Conservation (phyloP, 768 basidiomycete genomes). For the Trametes meyenii region DNA sequence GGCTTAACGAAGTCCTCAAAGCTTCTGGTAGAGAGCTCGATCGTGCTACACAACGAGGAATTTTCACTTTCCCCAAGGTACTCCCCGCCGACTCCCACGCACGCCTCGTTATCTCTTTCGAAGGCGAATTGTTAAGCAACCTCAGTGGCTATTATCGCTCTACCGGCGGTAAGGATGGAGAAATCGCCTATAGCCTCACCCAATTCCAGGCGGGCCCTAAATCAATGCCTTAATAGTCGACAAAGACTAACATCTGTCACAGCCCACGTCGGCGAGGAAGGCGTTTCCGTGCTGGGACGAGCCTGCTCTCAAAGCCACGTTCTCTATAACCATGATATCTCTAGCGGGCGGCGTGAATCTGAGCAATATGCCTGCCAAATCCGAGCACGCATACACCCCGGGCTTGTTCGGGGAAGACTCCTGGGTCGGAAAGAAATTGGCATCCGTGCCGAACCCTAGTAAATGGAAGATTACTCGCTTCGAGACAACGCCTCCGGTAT, state of each 20-base stretch:
- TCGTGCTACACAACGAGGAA: slow-evolving; percentile 63
- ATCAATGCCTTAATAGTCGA: background rate
- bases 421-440: slow-evolving; percentile 39
- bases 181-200: slow-evolving; percentile 77
- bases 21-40: slow-evolving; percentile 57
- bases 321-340: slow-evolving; percentile 78
- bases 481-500: slow-evolving; percentile 73
- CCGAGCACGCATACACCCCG: slow-evolving; percentile 51
- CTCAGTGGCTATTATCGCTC: slow-evolving; percentile 89
- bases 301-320: slow-evolving; percentile 86
- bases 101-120: slow-evolving; percentile 69
- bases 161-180: slow-evolving; percentile 61
- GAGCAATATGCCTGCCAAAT: slow-evolving; percentile 85
- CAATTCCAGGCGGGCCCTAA: slow-evolving; percentile 72
- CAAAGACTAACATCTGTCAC: background rate
- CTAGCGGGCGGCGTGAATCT: slow-evolving; percentile 73
- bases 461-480: slow-evolving; percentile 87
- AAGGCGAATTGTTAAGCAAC: slow-evolving; percentile 61
- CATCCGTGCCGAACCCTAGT: slow-evolving; percentile 32
- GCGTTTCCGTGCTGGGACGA: slow-evolving; percentile 95
- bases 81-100: slow-evolving; percentile 72
- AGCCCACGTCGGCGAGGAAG: slow-evolving; percentile 86
- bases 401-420: slow-evolving; percentile 28
- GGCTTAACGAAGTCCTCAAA: slow-evolving; percentile 46
- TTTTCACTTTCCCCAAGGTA: slow-evolving; percentile 56